A percentile compares a stretch with the other conserved stretches of the same genome.
Evolutionary conservation across 306 rosid genomes (phyloP).

Genomic region (Quercus agrifolia): DNA sequence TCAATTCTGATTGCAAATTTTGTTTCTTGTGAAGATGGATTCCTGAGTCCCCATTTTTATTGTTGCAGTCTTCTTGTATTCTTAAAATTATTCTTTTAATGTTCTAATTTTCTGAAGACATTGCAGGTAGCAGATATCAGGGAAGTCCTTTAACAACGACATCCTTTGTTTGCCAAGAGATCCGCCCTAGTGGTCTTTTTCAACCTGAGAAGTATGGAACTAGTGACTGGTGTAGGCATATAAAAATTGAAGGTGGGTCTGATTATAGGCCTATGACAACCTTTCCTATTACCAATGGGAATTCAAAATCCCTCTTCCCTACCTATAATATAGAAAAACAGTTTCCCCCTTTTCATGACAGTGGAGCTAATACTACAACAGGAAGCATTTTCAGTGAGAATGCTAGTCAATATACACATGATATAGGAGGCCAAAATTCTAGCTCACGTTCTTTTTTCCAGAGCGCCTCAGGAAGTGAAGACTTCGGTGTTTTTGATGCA

Average conservation of each 20-base stretch:
- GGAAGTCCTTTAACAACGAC: slow-evolving; percentile 41
- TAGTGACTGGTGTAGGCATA: slow-evolving; percentile 41
- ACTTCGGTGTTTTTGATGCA: slow-evolving; percentile 47
- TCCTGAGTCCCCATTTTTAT: neutral
- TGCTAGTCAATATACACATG: slow-evolving; percentile 35
- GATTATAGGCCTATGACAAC: slow-evolving; percentile 36
- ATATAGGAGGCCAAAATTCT: slow-evolving; percentile 29
- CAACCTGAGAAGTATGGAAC: slow-evolving; percentile 42
- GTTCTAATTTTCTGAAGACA: slow-evolving; percentile 12
- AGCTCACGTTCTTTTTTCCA: slow-evolving; percentile 39
- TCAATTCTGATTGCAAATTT: neutral
- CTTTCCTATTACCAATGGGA: slow-evolving; percentile 38
- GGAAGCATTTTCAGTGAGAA: slow-evolving; percentile 47
- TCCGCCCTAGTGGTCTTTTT: slow-evolving; percentile 43
- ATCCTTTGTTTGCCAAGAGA: slow-evolving; percentile 68
- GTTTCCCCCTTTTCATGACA: slow-evolving; percentile 52
- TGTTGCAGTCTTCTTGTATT: slow-evolving; percentile 10
- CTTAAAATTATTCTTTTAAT: slow-evolving; percentile 8
- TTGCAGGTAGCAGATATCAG: slow-evolving; percentile 55
- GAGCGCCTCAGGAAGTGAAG: slow-evolving; percentile 49
- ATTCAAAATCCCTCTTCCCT: slow-evolving; percentile 43
- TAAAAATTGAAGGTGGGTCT: slow-evolving; percentile 48
- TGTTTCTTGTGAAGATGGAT: slow-evolving; percentile 4
- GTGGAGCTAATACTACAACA: slow-evolving; percentile 35
- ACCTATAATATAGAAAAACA: slow-evolving; percentile 37